These are phyloP conservation scores for Pseudocercospora vitis DNA, from an alignment of 2,329 filamentous ascomycete species.

Conservation along the genomic window DNA sequence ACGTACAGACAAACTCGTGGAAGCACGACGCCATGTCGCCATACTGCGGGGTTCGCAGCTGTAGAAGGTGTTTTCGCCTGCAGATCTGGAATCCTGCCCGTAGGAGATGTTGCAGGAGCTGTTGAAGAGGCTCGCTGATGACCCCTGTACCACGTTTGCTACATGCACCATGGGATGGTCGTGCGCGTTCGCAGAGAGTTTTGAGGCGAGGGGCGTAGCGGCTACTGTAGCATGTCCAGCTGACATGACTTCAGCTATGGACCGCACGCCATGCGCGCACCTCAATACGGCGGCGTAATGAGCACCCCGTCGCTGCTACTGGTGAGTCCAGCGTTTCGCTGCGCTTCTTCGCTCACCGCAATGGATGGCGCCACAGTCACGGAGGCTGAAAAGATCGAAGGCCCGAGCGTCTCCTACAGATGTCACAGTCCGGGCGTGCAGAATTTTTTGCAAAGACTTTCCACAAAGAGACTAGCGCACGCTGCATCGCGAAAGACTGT, in stretches of 20 bases:
- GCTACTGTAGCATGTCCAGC: neutral
- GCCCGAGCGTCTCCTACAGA: too few relatives aligned
- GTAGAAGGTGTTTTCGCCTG: slow-evolving; percentile 1
- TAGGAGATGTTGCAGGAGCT: neutral
- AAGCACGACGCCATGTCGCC: neutral
- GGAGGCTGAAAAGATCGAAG: too few relatives aligned
- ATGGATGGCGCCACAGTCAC: neutral
- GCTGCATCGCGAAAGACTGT: neutral
- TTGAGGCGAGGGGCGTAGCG: neutral
- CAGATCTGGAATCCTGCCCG: neutral
- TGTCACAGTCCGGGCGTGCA: too few relatives aligned
- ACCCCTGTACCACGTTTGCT: neutral
- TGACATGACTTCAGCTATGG: neutral
- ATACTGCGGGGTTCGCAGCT: neutral
- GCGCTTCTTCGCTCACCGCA: neutral
- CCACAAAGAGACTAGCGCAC: neutral
- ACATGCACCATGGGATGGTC: neutral
- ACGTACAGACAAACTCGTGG: neutral
- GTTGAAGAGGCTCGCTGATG: neutral
- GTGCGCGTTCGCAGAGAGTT: neutral
- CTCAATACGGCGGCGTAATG: too few relatives aligned
- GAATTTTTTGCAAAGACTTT: neutral
- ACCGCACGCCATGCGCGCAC: neutral
- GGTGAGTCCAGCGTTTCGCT: neutral
- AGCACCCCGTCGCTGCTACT: too few relatives aligned